Evolutionary conservation across 345 rosid genomes (phyloP).

Genomic region (Boechera retrofracta): DNA sequence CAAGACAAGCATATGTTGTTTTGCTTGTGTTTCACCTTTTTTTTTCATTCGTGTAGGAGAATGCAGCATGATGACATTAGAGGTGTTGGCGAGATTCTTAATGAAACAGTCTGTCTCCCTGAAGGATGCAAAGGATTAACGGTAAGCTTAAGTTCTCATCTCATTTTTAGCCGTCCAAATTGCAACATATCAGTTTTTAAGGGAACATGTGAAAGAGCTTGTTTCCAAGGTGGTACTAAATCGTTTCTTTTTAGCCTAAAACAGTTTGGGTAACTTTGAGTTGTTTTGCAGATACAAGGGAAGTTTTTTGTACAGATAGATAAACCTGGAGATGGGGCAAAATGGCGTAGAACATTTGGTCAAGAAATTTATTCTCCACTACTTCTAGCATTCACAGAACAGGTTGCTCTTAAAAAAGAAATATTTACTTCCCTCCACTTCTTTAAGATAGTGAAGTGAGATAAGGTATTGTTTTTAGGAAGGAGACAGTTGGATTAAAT

Average conservation of each 20-base stretch:
- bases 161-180: constrained; percentile 19
- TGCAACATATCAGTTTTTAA: constrained; percentile 1
- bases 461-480: constrained; percentile 54
- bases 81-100: constrained; percentile 91
- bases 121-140: constrained; percentile 88
- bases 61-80: constrained; percentile 78
- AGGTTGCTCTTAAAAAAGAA: constrained; percentile 53
- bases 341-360: constrained; percentile 88
- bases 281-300: constrained; percentile 72
- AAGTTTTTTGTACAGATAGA: constrained; percentile 73
- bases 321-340: constrained; percentile 83
- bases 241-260: constrained; percentile 4
- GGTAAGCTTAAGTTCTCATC: constrained; percentile 53
- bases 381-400: constrained; percentile 82
- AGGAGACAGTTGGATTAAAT: constrained; percentile 60
- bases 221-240: constrained; percentile 5
- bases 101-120: constrained; percentile 79
- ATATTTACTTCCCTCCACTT: neutral
- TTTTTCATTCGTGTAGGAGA: constrained; percentile 57
- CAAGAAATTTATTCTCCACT: constrained; percentile 93
- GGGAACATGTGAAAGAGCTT: neutral
- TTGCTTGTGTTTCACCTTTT: constrained; percentile 26
- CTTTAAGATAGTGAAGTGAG: constrained; percentile 14
- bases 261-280: constrained; percentile 13
- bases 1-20: neutral